Base-by-base conservation (phyloP, 306 rosid genomes). In the Macrotyloma uniflorum region DNA sequence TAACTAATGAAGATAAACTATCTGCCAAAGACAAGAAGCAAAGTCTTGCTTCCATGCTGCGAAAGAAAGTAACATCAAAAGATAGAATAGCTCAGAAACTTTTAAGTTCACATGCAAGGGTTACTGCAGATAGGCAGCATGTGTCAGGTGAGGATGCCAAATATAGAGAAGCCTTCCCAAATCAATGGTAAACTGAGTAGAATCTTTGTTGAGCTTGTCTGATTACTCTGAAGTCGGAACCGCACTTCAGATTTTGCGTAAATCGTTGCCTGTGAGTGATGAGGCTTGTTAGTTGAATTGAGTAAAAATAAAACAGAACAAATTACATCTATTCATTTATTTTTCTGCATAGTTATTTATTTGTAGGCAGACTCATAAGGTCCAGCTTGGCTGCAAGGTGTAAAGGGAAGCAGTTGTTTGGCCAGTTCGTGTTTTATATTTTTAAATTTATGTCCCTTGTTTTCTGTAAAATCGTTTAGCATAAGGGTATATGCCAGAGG, bases 31-130 rank as follows among this genome's bases (percentile, higher is more conserved):
- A 76, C 74, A 86, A 81, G 85, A 90, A 85, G 88, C 80, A 78
- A 78, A 80, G 89, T 64, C 96, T 93, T 16, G 85, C 97, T n/a
- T 90, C 92, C 74, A 91, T 93, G 98, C 75, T 93, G 77, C 81
- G 78, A 67, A 93, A 91, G 93, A 91, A 93, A 78, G 91, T 82
- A 8, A 90, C 95, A 15, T 33, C 93, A 0, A 93, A 91, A 87
- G 97, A 91, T 80, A 83, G 97, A 84, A 46, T 93, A 76, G 83
- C 89, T 24, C 88, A 65, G 83, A 93, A 87, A 81, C 88, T 93
- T 72, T 80, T 88, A 75, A 87, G 74, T 67, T 40, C 89, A 6
- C 82, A 58, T 36, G 84, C 90, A 36, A 91, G 83, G 66, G 90
- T 79, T 72, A 79, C 83, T 10, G 81, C 90, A n/a, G 46, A 55